Percentiles rank a stretch among this genome's conserved stretches.
Conservation (phyloP, 352 stramenopile species). For the Phytophthora syringae region DNA sequence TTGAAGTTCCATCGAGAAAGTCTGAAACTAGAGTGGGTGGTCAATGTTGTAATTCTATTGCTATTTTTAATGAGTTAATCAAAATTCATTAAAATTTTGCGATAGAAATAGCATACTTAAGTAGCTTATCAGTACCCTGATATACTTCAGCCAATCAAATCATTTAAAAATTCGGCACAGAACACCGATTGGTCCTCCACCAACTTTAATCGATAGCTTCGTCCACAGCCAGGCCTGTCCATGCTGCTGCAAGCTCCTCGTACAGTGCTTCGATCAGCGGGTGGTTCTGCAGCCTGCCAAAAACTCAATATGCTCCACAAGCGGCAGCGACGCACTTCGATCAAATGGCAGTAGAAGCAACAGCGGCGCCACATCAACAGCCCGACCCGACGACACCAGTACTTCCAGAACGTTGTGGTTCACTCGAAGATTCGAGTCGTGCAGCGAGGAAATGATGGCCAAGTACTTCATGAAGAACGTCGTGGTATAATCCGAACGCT, state of each 20-base stretch:
- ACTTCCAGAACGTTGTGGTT: constrained; percentile 13
- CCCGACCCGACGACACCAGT: constrained; percentile 7
- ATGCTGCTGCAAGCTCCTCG: constrained; percentile 5
- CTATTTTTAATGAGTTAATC: too few species aligned
- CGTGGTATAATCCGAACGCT: background rate
- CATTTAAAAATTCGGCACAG: too few species aligned
- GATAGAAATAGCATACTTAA: too few species aligned
- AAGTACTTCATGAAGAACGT: constrained; percentile 12
- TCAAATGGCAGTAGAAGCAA: constrained; percentile 15
- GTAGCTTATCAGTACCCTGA: too few species aligned
- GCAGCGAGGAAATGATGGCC: constrained; percentile 8
- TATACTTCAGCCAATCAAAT: too few species aligned
- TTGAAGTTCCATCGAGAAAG: too few species aligned
- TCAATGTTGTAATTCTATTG: too few species aligned
- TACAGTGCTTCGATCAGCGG: constrained; percentile 14
- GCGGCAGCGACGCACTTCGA: background rate
- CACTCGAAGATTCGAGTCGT: background rate
- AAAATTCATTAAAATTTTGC: too few species aligned
- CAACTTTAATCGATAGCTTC: too few species aligned
- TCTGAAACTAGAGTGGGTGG: too few species aligned
- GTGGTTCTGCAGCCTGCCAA: constrained; percentile 17
- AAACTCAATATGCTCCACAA: constrained; percentile 11
- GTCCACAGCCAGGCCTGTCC: background rate
- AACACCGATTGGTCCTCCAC: too few species aligned
- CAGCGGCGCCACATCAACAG: constrained; percentile 1